These are phyloP conservation scores for Penicillium decumbens DNA, from an alignment of 2,329 filamentous ascomycete species.

Conservation along the genomic window DNA sequence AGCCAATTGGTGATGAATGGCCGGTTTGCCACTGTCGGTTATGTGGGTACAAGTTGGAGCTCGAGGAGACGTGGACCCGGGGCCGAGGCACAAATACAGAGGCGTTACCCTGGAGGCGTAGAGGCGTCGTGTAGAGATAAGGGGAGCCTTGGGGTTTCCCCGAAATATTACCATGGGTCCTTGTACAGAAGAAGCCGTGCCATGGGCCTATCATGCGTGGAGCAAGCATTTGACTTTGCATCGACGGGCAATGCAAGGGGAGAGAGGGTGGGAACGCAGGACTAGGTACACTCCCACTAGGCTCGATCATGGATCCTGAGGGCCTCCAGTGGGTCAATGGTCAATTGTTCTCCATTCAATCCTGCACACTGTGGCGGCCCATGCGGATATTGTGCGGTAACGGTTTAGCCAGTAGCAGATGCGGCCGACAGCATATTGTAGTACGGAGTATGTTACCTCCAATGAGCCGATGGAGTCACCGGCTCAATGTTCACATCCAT, in stretches of 20 bases:
- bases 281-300: conserved; percentile 25
- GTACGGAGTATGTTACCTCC: not conserved
- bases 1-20: not conserved
- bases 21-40: conserved; percentile 17
- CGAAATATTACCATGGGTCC: conserved; percentile 2
- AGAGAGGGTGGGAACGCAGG: conserved; percentile 3
- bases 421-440: not conserved
- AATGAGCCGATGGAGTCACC: too few species aligned
- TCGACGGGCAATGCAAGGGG: conserved; percentile 10
- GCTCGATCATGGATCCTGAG: conserved; percentile 19
- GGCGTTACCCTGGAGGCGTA: not conserved
- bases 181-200: not conserved
- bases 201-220: conserved; percentile 1
- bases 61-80: conserved; percentile 1
- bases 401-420: not conserved
- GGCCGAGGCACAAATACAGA: not conserved
- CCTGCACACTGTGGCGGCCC: not conserved
- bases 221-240: conserved; percentile 2
- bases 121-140: not conserved
- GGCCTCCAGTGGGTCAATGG: not conserved
- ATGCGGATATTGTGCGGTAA: not conserved
- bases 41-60: conserved; percentile 2
- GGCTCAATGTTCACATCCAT: not conserved
- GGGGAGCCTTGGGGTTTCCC: not conserved
- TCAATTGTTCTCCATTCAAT: not conserved